Evolutionary conservation across 495 filamentous ascomycete species (phyloP).

Genomic region (Aspergillus bertholletiae): DNA sequence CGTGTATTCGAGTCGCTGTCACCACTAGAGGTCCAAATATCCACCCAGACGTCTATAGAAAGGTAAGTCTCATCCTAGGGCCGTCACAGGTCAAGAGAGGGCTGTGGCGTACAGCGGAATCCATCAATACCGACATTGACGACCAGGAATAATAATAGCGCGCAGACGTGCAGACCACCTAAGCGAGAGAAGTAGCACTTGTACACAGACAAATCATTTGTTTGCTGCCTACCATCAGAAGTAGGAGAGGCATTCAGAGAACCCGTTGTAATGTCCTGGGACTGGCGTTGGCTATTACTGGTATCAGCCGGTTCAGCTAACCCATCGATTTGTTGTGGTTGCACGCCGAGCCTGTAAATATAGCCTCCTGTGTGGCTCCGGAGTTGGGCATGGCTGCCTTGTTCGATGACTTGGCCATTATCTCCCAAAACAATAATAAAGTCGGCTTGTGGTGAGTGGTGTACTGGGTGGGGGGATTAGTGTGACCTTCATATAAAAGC

Average conservation of each 20-base stretch:
- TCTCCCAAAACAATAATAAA: constrained; percentile 12
- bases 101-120: constrained; percentile 10
- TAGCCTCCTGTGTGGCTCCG: background rate
- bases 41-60: constrained; percentile 14
- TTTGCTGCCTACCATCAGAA: background rate
- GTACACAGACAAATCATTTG: constrained; percentile 13
- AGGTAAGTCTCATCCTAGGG: constrained; percentile 1
- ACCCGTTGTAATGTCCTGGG: background rate
- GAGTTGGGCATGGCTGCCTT: constrained; percentile 12
- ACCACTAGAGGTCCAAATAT: constrained; percentile 12
- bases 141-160: constrained; percentile 7
- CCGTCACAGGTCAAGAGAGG: background rate
- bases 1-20: constrained; percentile 3
- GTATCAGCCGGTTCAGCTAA: background rate
- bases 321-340: background rate
- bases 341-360: background rate
- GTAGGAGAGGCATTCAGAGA: background rate
- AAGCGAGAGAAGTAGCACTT: constrained; percentile 19
- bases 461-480: background rate
- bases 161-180: constrained; percentile 8
- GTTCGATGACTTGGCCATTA: constrained; percentile 10
- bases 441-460: constrained; percentile 9
- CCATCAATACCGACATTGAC: constrained; percentile 4
- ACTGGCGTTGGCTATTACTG: background rate
- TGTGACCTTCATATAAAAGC: no score